These are phyloP conservation scores for Kwoniella heveanensis DNA, from an alignment of 768 basidiomycete species.

Conservation along the genomic window DNA sequence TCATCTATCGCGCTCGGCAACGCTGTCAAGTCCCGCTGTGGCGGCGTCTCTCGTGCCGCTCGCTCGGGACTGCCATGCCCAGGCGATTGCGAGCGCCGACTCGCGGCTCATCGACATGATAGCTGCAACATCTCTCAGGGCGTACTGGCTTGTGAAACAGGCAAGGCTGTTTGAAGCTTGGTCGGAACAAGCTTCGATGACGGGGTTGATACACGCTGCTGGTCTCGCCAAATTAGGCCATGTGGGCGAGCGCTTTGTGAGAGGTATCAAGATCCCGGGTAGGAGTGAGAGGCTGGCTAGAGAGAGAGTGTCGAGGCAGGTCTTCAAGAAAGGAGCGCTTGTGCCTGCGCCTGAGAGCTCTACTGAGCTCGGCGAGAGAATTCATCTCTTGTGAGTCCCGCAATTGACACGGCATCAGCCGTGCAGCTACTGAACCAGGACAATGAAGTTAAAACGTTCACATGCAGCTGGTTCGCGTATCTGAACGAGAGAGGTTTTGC, in stretches of 20 bases:
- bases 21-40: neutral
- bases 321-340: slow-evolving; percentile 22
- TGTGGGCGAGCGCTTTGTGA: slow-evolving; percentile 22
- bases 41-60: slow-evolving; percentile 18
- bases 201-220: slow-evolving; percentile 20
- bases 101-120: slow-evolving; percentile 37
- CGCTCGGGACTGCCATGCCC: neutral
- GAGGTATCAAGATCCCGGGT: neutral
- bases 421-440: too few relatives aligned
- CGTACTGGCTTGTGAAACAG: slow-evolving; percentile 12
- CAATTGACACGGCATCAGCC: too few relatives aligned
- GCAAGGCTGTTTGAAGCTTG: slow-evolving; percentile 36
- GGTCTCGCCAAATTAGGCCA: slow-evolving; percentile 38
- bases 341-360: slow-evolving; percentile 17
- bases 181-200: slow-evolving; percentile 20
- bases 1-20: slow-evolving; percentile 28
- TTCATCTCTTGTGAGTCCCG: slow-evolving; percentile 42
- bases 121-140: slow-evolving; percentile 23
- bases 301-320: slow-evolving; percentile 24
- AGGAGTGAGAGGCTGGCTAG: slow-evolving; percentile 1
- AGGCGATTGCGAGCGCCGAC: slow-evolving; percentile 27
- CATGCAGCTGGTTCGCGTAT: slow-evolving; percentile 43
- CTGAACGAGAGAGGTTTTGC: slow-evolving; percentile 17
- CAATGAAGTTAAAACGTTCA: too few relatives aligned
- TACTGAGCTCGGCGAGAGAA: slow-evolving; percentile 31